These are phyloP conservation scores for Geum urbanum DNA, from an alignment of 306 rosid species.

Conservation along the genomic window DNA sequence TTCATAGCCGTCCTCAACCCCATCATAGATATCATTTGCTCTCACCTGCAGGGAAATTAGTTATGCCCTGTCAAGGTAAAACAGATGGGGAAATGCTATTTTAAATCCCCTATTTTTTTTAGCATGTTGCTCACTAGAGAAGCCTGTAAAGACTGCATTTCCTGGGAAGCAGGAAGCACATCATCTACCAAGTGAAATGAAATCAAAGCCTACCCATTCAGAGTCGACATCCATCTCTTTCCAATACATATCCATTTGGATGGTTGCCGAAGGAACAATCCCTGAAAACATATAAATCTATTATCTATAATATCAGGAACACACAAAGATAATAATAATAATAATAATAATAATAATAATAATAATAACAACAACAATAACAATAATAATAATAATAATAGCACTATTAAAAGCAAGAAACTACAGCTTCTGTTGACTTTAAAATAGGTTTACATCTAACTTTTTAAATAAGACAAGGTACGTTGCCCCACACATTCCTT, in stretches of 20 bases:
- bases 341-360: too few species aligned
- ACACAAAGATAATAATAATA: not conserved
- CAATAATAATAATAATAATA: not conserved
- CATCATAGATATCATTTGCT: conserved; percentile 77
- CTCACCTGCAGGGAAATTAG: conserved; percentile 56
- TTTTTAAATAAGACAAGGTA: not conserved
- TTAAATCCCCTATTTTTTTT: conserved; percentile 10
- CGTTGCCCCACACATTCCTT: not conserved
- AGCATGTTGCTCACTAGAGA: conserved; percentile 13
- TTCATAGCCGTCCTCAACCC: conserved; percentile 81
- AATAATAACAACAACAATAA: too few species aligned
- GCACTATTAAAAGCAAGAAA: conserved; percentile 4
- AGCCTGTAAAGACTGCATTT: conserved; percentile 16
- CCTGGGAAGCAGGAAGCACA: conserved; percentile 16
- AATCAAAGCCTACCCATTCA: conserved; percentile 83
- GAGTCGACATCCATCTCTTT: conserved; percentile 87
- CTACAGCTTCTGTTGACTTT: not conserved
- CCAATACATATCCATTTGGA: conserved; percentile 89
- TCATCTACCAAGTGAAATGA: not conserved
- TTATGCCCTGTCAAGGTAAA: conserved; percentile 27
- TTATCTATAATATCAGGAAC: conserved; percentile 5
- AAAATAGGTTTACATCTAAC: not conserved
- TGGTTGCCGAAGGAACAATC: conserved; percentile 61
- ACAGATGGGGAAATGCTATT: not conserved
- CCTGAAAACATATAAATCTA: conserved; percentile 45